Percentiles rank a stretch among this genome's conserved stretches.
phyloP scores from a whole-genome alignment of 805 yeast species.

The Pichia phayaonensis region DNA sequence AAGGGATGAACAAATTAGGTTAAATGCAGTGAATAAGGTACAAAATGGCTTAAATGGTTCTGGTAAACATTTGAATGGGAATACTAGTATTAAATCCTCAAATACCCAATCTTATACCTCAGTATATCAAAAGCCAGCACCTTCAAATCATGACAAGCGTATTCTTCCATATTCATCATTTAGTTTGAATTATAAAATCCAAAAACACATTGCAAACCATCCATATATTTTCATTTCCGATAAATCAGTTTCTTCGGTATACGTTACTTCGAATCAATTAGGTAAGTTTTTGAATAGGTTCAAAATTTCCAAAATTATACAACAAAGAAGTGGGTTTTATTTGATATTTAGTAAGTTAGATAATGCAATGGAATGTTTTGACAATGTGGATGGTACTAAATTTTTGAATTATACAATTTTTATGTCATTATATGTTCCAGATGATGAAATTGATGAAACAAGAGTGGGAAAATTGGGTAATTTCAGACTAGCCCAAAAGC shows the following conservation, averaged over 20 bases:
- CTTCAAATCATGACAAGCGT: slow-evolving; percentile 28
- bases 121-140: background rate
- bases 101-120: background rate
- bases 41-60: background rate
- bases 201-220: slow-evolving; percentile 42
- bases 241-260: slow-evolving; percentile 39
- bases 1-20: slow-evolving; percentile 7
- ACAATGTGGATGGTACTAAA: slow-evolving; percentile 50
- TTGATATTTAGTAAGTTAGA: slow-evolving; percentile 54
- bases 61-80: background rate
- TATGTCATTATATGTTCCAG: slow-evolving; percentile 54
- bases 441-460: slow-evolving; percentile 26
- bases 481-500: slow-evolving; percentile 50
- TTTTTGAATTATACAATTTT: slow-evolving; percentile 40
- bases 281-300: slow-evolving; percentile 51
- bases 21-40: background rate
- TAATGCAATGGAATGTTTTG: slow-evolving; percentile 55
- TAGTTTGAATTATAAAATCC: slow-evolving; percentile 41
- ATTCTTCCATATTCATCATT: slow-evolving; percentile 21
- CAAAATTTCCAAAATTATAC: slow-evolving; percentile 57
- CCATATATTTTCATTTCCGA: slow-evolving; percentile 52
- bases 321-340: slow-evolving; percentile 61
- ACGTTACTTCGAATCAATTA: slow-evolving; percentile 47
- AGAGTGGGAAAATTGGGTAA: slow-evolving; percentile 28
- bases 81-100: background rate